phyloP scores from a whole-genome alignment of 345 rosid genomes.

The Lagerstroemia speciosa region DNA sequence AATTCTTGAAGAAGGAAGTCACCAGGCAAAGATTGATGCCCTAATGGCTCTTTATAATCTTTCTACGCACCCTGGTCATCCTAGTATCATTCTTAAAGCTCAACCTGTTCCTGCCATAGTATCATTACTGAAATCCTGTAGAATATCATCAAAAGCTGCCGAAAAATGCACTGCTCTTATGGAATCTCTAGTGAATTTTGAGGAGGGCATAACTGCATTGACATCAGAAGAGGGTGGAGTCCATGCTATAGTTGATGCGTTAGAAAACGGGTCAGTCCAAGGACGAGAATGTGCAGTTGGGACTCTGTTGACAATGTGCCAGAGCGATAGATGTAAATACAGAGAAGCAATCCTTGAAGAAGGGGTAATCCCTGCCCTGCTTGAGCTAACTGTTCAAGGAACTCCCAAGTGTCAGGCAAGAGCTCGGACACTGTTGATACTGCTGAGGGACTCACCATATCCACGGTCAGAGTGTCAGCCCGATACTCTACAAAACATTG shows the following conservation, averaged over 20 bases:
- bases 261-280: conserved; percentile 78
- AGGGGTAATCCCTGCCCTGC: conserved; percentile 95
- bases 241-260: conserved; percentile 68
- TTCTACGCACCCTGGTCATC: conserved; percentile 52
- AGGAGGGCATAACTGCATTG: conserved; percentile 56
- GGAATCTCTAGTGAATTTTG: conserved; percentile 66
- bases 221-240: conserved; percentile 74
- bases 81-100: conserved; percentile 36
- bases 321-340: conserved; percentile 77
- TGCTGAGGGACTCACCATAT: conserved; percentile 62
- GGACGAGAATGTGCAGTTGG: conserved; percentile 87
- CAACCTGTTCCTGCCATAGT: conserved; percentile 58
- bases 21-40: conserved; percentile 68
- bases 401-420: conserved; percentile 68
- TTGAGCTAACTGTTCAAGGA: conserved; percentile 95
- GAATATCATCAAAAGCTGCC: conserved; percentile 70
- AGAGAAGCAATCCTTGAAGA: conserved; percentile 85
- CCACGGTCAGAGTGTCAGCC: conserved; percentile 68
- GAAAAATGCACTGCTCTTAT: conserved; percentile 77
- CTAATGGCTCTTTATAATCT: conserved; percentile 80
- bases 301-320: conserved; percentile 61
- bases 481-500: conserved; percentile 80
- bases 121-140: conserved; percentile 52
- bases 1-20: conserved; percentile 55
- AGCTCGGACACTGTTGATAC: conserved; percentile 58